These are phyloP conservation scores for Wickerhamiella nectarea DNA, from an alignment of 805 yeast genomes.

Conservation along the genomic window DNA sequence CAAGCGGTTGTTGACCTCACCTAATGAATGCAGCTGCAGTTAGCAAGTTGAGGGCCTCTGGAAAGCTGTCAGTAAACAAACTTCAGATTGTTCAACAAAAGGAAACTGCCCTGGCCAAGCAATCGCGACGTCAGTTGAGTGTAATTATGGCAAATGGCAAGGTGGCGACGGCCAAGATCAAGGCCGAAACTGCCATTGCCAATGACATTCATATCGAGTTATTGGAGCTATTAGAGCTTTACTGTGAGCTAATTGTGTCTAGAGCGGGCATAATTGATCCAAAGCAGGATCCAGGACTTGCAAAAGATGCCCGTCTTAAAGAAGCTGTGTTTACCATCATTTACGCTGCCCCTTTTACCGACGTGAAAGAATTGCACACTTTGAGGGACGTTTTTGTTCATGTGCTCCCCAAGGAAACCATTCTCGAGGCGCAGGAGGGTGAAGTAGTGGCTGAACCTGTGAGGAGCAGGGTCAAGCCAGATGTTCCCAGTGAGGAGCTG, in stretches of 20 bases:
- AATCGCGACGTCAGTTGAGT: conserved; percentile 56
- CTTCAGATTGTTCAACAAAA: conserved; percentile 60
- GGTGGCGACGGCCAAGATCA: conserved; percentile 66
- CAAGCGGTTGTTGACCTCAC: not conserved
- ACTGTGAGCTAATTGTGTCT: conserved; percentile 69
- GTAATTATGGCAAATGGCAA: conserved; percentile 56
- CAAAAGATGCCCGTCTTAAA: conserved; percentile 29
- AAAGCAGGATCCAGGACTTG: conserved; percentile 1
- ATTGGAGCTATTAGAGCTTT: conserved; percentile 63
- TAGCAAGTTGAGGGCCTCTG: conserved; percentile 2
- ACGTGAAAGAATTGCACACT: conserved; percentile 52
- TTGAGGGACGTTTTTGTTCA: conserved; percentile 48
- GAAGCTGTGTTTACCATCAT: conserved; percentile 66
- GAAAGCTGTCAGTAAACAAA: conserved; percentile 42
- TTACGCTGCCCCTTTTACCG: conserved; percentile 58
- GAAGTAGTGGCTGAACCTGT: conserved; percentile 56
- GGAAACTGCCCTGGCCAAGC: conserved; percentile 61
- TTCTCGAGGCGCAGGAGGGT: conserved; percentile 40
- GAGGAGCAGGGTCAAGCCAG: conserved; percentile 44
- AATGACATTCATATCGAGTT: conserved; percentile 72
- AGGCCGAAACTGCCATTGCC: conserved; percentile 72
- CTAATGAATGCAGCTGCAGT: not conserved
- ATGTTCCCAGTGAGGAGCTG: conserved; percentile 51
- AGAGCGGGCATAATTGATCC: conserved; percentile 46
- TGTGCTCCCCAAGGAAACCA: conserved; percentile 59